Evolutionary conservation across 129 eudicot species (phyloP).

Genomic region (Ambrosia artemisiifolia): DNA sequence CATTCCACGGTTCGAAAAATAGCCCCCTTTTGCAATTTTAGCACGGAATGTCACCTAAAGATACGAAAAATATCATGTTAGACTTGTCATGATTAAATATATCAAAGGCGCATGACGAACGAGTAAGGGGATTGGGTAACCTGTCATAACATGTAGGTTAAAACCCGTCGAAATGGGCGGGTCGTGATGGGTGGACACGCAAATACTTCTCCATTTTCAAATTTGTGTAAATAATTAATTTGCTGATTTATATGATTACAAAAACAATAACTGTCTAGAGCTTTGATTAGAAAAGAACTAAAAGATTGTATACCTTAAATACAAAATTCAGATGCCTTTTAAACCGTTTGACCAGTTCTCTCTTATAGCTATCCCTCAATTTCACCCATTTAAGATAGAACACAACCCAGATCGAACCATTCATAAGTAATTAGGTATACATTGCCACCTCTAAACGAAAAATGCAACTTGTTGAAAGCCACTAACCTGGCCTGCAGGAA

Average conservation of each 20-base stretch:
- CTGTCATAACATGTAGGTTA: neutral
- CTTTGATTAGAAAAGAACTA: neutral
- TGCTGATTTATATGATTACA: neutral
- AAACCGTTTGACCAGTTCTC: neutral
- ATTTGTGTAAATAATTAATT: neutral
- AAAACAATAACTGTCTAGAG: neutral
- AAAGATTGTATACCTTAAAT: neutral
- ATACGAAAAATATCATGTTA: neutral
- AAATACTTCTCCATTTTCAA: neutral
- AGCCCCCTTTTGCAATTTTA: conserved; percentile 75
- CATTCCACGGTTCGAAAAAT: conserved; percentile 64
- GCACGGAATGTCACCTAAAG: conserved; percentile 90
- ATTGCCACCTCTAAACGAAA: neutral
- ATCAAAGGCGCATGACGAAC: neutral
- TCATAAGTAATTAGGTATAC: neutral
- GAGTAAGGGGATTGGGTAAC: neutral
- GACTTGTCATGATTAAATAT: neutral
- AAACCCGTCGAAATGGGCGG: neutral
- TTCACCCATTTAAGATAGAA: neutral
- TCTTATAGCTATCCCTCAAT: neutral
- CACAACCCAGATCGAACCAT: neutral
- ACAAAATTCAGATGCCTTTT: neutral
- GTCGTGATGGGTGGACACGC: neutral
- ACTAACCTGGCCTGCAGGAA: conserved; percentile 95
- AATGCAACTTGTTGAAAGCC: conserved; percentile 4